Percentiles rank a stretch among this genome's conserved stretches.
Evolutionary conservation across 331 rosid genomes (phyloP).

Genomic region (Rhamnella rubrinervis): DNA sequence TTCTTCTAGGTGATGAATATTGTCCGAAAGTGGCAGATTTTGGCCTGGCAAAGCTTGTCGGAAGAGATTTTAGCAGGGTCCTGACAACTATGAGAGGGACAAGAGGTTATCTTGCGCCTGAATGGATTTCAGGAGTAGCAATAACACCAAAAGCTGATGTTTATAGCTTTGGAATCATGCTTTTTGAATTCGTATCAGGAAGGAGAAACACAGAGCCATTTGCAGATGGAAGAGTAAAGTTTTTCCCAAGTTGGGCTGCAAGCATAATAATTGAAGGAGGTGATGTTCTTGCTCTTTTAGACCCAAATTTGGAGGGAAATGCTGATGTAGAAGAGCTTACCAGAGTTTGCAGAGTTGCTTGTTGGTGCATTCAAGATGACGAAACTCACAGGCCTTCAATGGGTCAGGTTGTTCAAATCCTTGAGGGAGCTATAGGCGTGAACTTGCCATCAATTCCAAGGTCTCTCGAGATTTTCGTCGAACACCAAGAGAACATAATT

Average conservation of each 20-base stretch:
- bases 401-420: slow-evolving; percentile 30
- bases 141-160: slow-evolving; percentile 54
- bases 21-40: slow-evolving; percentile 64
- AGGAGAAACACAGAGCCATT: slow-evolving; percentile 18
- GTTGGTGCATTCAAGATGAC: slow-evolving; percentile 47
- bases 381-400: slow-evolving; percentile 36
- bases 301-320: background rate
- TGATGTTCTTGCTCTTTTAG: too few relatives aligned
- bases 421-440: slow-evolving; percentile 27
- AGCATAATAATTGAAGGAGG: too few relatives aligned
- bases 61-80: slow-evolving; percentile 64
- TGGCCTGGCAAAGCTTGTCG: slow-evolving; percentile 66
- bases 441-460: slow-evolving; percentile 34
- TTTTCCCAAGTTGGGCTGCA: too few relatives aligned
- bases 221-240: too few relatives aligned
- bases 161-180: slow-evolving; percentile 32
- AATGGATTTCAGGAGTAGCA: slow-evolving; percentile 52
- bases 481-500: too few relatives aligned
- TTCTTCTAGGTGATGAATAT: slow-evolving; percentile 51
- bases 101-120: slow-evolving; percentile 70
- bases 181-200: slow-evolving; percentile 35
- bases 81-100: slow-evolving; percentile 75
- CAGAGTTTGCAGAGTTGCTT: slow-evolving; percentile 39
- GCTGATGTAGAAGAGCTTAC: slow-evolving; percentile 24
- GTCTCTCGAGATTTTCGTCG: background rate